Percentiles rank a stretch among this genome's conserved stretches.
Evolutionary conservation across 1,284 basidiomycete species (phyloP).

Genomic region (Mycena sp.): DNA sequence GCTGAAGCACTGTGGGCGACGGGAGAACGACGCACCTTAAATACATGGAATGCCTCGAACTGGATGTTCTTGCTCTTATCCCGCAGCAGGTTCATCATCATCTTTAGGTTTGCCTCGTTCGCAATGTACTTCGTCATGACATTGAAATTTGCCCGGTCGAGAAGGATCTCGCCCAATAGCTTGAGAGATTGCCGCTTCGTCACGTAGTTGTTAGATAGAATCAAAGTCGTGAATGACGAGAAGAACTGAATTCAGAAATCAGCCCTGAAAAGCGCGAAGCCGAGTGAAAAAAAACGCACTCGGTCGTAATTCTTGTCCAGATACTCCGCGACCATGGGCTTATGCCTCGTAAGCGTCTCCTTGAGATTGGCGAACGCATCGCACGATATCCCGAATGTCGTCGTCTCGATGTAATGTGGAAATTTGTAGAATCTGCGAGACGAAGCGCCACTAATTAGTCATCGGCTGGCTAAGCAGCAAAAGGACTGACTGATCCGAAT

Average conservation of each 20-base stretch:
- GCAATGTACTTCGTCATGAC: slow-evolving; percentile 99
- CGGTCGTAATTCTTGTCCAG: slow-evolving; percentile 97
- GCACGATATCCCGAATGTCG: slow-evolving; percentile 97
- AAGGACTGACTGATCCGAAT: slow-evolving; percentile 87
- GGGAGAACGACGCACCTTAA: slow-evolving; percentile 78
- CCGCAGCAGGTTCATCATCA: slow-evolving; percentile 99
- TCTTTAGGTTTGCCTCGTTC: slow-evolving; percentile 93
- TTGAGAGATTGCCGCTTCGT: slow-evolving; percentile 99
- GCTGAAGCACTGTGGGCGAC: not conserved
- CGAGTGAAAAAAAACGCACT: slow-evolving; percentile 54
- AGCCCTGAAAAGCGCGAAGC: slow-evolving; percentile 13
- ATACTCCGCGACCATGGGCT: slow-evolving; percentile 96
- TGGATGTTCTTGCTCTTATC: slow-evolving; percentile 99
- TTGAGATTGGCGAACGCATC: slow-evolving; percentile 98
- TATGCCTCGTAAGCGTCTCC: slow-evolving; percentile 95
- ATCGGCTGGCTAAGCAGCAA: not conserved
- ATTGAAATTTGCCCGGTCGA: slow-evolving; percentile 97
- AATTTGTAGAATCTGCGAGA: slow-evolving; percentile 92
- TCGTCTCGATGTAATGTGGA: slow-evolving; percentile 96
- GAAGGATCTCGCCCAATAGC: slow-evolving; percentile 95
- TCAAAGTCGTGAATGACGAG: slow-evolving; percentile 90
- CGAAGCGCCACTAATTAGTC: slow-evolving; percentile 21
- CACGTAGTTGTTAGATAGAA: slow-evolving; percentile 96
- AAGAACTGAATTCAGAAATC: slow-evolving; percentile 79
- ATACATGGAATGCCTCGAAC: slow-evolving; percentile 99